Percentiles rank a stretch among this genome's conserved stretches.
Evolutionary conservation across 495 filamentous ascomycete species (phyloP).

Genomic region (Neurospora cerealis): DNA sequence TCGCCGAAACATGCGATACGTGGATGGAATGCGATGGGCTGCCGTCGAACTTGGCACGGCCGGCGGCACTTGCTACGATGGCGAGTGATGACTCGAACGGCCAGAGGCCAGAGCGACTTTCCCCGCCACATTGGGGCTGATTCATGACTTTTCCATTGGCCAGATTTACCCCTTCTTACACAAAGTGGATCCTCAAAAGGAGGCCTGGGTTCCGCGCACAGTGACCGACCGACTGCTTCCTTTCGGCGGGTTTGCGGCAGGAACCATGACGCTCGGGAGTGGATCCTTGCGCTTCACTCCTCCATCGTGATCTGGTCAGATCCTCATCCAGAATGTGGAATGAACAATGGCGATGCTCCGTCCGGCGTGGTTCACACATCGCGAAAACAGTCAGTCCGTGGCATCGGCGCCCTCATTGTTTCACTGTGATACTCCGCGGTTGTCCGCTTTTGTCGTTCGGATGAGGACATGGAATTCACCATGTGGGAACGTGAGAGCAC

Average conservation of each 20-base stretch:
- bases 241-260: neutral
- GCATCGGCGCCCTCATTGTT: neutral
- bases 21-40: conserved; percentile 21
- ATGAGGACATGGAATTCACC: neutral
- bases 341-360: neutral
- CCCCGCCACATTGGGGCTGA: conserved; percentile 20
- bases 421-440: neutral
- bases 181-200: neutral
- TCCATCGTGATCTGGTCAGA: neutral
- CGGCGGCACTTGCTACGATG: neutral
- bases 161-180: neutral
- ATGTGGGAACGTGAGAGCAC: neutral
- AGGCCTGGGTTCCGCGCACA: neutral
- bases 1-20: neutral
- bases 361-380: neutral
- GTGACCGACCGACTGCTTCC: neutral
- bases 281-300: neutral
- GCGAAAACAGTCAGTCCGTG: neutral
- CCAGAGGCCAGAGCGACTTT: conserved; percentile 11
- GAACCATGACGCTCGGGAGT: neutral
- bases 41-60: conserved; percentile 18
- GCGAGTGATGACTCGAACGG: conserved; percentile 22
- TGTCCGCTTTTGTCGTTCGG: neutral
- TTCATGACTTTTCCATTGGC: neutral
- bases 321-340: neutral